Evolutionary conservation across 2,329 filamentous ascomycete species (phyloP).

Genomic region (Byssochlamys sp.): DNA sequence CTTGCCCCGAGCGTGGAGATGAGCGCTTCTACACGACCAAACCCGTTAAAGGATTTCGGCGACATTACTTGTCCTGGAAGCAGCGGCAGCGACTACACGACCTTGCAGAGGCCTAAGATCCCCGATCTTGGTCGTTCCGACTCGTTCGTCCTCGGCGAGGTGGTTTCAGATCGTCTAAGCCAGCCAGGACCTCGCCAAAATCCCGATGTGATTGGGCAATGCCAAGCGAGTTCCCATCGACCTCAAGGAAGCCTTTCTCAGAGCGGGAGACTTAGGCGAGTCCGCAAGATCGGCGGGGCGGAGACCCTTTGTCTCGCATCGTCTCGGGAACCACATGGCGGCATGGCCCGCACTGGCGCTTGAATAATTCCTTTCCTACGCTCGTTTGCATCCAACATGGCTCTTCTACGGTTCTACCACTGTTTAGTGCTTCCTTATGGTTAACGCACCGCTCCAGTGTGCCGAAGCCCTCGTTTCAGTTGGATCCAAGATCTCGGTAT

Average conservation of each 20-base stretch:
- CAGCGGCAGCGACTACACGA: neutral
- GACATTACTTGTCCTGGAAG: neutral
- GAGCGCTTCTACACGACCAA: neutral
- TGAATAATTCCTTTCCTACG: neutral
- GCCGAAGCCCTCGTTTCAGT: neutral
- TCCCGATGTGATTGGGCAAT: conserved; percentile 22
- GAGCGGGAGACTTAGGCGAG: conserved; percentile 31
- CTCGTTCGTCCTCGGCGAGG: neutral
- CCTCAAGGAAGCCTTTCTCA: conserved; percentile 19
- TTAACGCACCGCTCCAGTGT: neutral
- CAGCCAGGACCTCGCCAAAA: conserved; percentile 22
- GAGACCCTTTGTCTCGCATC: neutral
- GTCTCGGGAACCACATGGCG: neutral
- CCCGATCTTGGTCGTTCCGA: neutral
- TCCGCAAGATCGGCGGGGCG: neutral
- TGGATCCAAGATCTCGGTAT: neutral
- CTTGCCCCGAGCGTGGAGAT: neutral
- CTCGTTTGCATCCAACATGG: neutral
- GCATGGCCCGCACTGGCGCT: neutral
- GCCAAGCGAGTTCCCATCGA: conserved; percentile 11
- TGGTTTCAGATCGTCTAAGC: neutral
- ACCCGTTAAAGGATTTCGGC: neutral
- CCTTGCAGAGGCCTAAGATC: neutral
- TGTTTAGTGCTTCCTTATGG: neutral
- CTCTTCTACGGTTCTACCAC: neutral